These are phyloP conservation scores for Nemania sp. DNA, from an alignment of 2,329 filamentous ascomycete species.

Conservation along the genomic window DNA sequence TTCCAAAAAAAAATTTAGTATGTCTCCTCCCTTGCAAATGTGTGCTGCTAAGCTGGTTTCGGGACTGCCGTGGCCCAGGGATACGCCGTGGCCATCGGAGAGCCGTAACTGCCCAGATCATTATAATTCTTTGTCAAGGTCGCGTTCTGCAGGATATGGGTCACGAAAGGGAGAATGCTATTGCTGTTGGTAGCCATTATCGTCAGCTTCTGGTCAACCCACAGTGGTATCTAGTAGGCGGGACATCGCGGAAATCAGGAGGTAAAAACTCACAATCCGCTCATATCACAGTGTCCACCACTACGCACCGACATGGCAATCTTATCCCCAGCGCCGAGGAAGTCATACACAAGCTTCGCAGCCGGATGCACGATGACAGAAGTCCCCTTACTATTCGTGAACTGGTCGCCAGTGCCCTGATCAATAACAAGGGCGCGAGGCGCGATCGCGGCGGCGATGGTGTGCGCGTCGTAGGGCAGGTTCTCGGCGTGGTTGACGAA, in stretches of 20 bases:
- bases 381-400: conserved; percentile 62
- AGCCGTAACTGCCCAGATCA: conserved; percentile 58
- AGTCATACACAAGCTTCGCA: conserved; percentile 66
- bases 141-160: conserved; percentile 60
- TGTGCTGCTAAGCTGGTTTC: conserved; percentile 36
- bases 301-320: conserved; percentile 61
- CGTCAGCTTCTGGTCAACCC: conserved; percentile 19
- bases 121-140: conserved; percentile 60
- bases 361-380: conserved; percentile 64
- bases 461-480: conserved; percentile 69
- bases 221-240: neutral
- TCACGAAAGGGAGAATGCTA: conserved; percentile 61
- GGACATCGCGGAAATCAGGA: neutral
- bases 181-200: conserved; percentile 46
- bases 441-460: conserved; percentile 68
- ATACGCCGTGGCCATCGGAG: conserved; percentile 59
- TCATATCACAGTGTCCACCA: conserved; percentile 63
- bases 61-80: conserved; percentile 59
- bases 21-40: neutral
- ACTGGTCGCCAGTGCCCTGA: conserved; percentile 64
- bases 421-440: conserved; percentile 67
- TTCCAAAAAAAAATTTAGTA: neutral
- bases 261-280: conserved; percentile 58
- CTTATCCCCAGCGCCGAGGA: conserved; percentile 63
- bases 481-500: conserved; percentile 65